Percentiles rank a stretch among this genome's conserved stretches.
phyloP scores from a whole-genome alignment of 371 early-diverging fungal genomes.

The Lichtheimia corymbifera region DNA sequence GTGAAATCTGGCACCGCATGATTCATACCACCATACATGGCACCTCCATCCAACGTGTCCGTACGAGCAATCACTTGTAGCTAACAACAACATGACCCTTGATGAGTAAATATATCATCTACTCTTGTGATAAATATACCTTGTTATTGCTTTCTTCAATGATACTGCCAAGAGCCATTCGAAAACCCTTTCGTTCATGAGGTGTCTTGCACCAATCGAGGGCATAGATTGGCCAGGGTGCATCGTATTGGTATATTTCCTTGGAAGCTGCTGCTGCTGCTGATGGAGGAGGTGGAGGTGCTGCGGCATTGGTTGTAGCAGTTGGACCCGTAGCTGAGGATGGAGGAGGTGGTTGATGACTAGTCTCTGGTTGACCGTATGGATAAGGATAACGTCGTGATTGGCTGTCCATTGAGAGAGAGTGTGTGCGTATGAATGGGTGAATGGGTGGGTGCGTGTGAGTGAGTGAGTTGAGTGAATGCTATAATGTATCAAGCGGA shows the following conservation, averaged over 20 bases:
- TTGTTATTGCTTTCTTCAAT: slow-evolving; percentile 74
- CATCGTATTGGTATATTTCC: slow-evolving; percentile 75
- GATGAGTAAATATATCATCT: neutral
- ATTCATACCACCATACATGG: slow-evolving; percentile 14
- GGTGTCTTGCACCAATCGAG: slow-evolving; percentile 76
- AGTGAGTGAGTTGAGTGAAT: neutral
- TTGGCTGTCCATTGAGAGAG: slow-evolving; percentile 11
- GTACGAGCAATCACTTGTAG: slow-evolving; percentile 43
- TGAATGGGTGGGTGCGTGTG: neutral
- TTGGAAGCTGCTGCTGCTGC: slow-evolving; percentile 29
- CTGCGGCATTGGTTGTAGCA: too few species aligned
- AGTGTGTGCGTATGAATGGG: neutral
- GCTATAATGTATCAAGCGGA: neutral
- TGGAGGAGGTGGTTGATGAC: slow-evolving; percentile 2
- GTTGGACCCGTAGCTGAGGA: neutral
- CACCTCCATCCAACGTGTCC: slow-evolving; percentile 29
- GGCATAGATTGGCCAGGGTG: slow-evolving; percentile 83
- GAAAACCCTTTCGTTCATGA: slow-evolving; percentile 58
- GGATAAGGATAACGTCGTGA: slow-evolving; percentile 14
- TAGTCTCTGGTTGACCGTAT: neutral
- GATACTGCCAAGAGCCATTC: slow-evolving; percentile 79
- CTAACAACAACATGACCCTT: slow-evolving; percentile 6
- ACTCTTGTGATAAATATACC: slow-evolving; percentile 40
- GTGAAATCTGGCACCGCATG: slow-evolving; percentile 60
- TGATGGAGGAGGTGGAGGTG: slow-evolving; percentile 1